phyloP scores from a whole-genome alignment of 306 rosid genomes.

The Mimosa bimucronata region DNA sequence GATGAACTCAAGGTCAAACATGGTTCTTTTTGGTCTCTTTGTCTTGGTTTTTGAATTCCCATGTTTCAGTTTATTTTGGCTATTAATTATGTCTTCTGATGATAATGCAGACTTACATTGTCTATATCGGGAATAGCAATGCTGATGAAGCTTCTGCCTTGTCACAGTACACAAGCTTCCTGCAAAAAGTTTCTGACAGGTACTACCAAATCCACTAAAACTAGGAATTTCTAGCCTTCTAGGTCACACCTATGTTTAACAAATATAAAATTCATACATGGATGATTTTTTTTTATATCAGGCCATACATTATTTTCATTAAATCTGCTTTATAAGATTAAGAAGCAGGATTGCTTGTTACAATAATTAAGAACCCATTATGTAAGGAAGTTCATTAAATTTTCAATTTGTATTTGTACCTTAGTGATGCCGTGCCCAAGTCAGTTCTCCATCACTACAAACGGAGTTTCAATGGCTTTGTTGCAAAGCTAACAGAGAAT shows the following conservation, averaged over 20 bases:
- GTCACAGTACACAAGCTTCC: constrained; percentile 37
- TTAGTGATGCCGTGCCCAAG: constrained; percentile 33
- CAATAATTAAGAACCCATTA: not conserved
- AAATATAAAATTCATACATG: not conserved
- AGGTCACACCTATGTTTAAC: too few species aligned
- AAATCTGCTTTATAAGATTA: not conserved
- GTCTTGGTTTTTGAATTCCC: constrained; percentile 5
- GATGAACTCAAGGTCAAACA: constrained; percentile 26
- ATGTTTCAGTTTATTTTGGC: not conserved
- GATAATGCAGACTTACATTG: constrained; percentile 51
- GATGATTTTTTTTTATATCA: not conserved
- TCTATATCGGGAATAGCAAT: constrained; percentile 42
- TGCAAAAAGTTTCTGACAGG: constrained; percentile 48
- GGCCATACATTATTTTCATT: not conserved
- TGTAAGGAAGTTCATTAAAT: not conserved
- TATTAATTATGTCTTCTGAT: not conserved
- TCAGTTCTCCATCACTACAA: constrained; percentile 44
- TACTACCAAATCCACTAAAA: not conserved
- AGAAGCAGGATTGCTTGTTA: not conserved
- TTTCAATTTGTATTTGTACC: not conserved
- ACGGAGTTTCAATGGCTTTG: constrained; percentile 57
- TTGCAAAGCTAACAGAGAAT: constrained; percentile 35
- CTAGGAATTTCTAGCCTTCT: not conserved
- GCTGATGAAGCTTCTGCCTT: constrained; percentile 26
- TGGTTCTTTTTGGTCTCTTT: not conserved